Conservation (phyloP, 1,284 basidiomycete genomes). For the Ustilago nuda region DNA sequence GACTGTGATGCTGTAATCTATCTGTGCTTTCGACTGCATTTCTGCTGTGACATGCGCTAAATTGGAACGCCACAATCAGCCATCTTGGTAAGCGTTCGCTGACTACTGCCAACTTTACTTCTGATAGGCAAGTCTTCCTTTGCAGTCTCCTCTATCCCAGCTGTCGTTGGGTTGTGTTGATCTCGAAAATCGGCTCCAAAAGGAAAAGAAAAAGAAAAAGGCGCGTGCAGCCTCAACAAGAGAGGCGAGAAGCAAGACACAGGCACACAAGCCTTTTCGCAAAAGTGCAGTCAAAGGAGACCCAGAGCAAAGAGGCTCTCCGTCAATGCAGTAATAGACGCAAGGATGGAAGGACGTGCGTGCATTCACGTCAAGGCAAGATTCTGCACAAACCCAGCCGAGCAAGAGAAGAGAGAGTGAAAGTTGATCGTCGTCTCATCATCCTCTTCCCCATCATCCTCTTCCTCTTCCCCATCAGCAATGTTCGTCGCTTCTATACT, state of each 20-base stretch:
- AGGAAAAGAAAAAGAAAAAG: background rate
- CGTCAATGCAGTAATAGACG: background rate
- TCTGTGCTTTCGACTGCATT: background rate
- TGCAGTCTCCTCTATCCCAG: background rate
- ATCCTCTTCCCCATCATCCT: background rate
- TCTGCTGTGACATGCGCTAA: background rate
- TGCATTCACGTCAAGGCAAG: background rate
- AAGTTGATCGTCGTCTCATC: background rate
- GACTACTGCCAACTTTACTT: background rate
- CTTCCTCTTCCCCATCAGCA: background rate
- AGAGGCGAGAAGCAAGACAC: background rate
- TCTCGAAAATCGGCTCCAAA: background rate
- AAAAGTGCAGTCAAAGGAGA: background rate
- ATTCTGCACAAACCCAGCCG: background rate
- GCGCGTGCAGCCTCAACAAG: background rate
- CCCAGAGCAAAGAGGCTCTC: background rate
- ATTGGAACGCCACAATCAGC: background rate
- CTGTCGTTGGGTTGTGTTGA: background rate
- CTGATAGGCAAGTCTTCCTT: background rate
- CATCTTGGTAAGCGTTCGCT: background rate
- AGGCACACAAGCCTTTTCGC: background rate
- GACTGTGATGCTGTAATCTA: background rate
- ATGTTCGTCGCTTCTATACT: background rate
- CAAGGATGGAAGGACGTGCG: background rate
- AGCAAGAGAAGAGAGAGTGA: background rate